Conservation (phyloP, 192 early-diverging fungal genomes). For the Gaertneriomyces sp. region DNA sequence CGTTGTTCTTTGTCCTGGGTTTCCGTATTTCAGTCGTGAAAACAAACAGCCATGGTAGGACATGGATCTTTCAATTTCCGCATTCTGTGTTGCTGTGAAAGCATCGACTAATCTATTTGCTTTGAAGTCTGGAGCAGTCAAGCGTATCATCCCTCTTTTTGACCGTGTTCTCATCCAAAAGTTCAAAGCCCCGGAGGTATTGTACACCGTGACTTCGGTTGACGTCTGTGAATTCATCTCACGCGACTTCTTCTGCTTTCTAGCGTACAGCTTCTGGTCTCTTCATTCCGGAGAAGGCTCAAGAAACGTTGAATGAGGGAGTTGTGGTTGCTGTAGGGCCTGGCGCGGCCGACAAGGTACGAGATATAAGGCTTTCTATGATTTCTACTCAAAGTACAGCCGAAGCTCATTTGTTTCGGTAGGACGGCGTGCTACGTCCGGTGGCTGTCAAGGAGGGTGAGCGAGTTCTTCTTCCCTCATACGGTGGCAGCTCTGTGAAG, state of each 20-base stretch:
- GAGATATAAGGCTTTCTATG: neutral
- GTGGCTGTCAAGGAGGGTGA: constrained; percentile 85
- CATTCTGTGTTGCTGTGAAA: no score
- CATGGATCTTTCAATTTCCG: no score
- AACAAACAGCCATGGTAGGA: no score
- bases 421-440: constrained; percentile 79
- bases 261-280: constrained; percentile 95
- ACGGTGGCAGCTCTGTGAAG: constrained; percentile 93
- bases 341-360: constrained; percentile 73
- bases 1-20: no score
- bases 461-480: constrained; percentile 91
- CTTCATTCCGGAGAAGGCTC: constrained; percentile 98
- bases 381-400: neutral
- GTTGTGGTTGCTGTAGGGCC: constrained; percentile 91
- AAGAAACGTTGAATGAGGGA: constrained; percentile 95
- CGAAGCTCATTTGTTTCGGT: constrained; percentile 17
- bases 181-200: constrained; percentile 84
- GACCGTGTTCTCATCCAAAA: constrained; percentile 98
- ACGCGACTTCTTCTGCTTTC: neutral
- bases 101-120: no score
- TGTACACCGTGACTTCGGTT: neutral
- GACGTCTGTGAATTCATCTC: neutral
- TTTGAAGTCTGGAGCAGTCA: constrained; percentile 1
- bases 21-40: no score
- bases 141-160: constrained; percentile 84